Base-by-base conservation (phyloP, 2,329 filamentous ascomycete species). In the Ambrosiella cleistominuta region DNA sequence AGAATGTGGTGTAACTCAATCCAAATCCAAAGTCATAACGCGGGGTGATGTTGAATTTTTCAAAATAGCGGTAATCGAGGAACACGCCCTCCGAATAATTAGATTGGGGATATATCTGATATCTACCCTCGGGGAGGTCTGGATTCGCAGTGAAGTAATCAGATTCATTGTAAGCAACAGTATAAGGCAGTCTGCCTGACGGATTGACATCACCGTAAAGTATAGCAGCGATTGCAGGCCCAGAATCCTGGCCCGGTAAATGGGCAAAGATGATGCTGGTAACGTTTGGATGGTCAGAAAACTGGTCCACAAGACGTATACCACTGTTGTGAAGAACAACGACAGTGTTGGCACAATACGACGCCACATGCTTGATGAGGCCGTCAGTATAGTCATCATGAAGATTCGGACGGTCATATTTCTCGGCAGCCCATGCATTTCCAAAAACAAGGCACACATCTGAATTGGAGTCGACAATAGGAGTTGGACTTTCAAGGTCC, bases 381-480 rank as follows among this genome's bases (percentile, higher is more conserved):
- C 67, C 68, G 62, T 85, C 81, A 1, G 78, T 81, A 56, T 79
- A 80, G 60, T 83, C 82, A 65, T 91, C 86, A 44, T 75, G 75
- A 47, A 86, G 70, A 7, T 74, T 74, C 0, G 78, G 71, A 52
- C 80, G 74, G 60, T 87, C 76, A 62, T 76, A 84, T 1, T 83
- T 85, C 68, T 95, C 88, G 1, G 84, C 81, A 0, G 84, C 80
- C 68, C 84, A 86, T 7, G 75, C 77, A 64, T 85, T 85, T 63
- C 80, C 77, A 62, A 85, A 79, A 0, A 84, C 79, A 1, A 85
- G 68, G 62, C 88, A 93, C 6, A 87, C 74, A 64, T 89, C 76
- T 1, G 76, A 73, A 3, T 62, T 68, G 1, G 70, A 66, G 54
- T 76, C 70, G 7, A 83, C 75, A 5, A 68, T 63, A 0, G 81